Base-by-base conservation (phyloP, 208 protist species). In the Trypanosoma platydactyli region DNA sequence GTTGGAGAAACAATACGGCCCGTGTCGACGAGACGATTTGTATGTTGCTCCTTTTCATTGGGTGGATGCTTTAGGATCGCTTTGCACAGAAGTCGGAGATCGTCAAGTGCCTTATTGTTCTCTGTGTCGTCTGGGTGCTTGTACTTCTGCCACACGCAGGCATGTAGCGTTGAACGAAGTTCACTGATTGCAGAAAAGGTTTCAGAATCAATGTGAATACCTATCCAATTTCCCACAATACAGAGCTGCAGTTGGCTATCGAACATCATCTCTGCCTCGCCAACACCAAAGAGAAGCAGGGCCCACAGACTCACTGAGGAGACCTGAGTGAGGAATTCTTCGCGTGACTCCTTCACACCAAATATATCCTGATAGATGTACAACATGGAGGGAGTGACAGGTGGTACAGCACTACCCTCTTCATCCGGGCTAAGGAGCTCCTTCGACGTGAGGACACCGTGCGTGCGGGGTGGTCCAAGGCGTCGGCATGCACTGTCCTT, bases 361-460 rank as follows among this genome's bases (percentile, higher is more conserved):
- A 95, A 93, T 40, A 93, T 78, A 40, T 85, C 76, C 33, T 93
- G 73, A 59, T 83, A 95, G 6, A 93, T 82, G 68, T 91, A 95
- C 50, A 88, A 86, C 64, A 84, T 76, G 7, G 84, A 82, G 7
- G 86, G 89, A 40, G 64, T 40, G 0, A 73, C 20, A 40, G 40
- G 33, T 5, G 20, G 16, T 11, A 25, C 38, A 16, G 25, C 49
- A 40, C 18, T 27, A 38, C 1, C 18, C 6, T 41, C 20, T 25
- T 45, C 46, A 18, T 57, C 56, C 3, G 15, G 15, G 35, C 18
- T 20, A 52, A 72, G 67, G 7, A 80, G 49, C 50, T 87, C 79
- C 15, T 83, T 59, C 45, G 62, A 35, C 13, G 67, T 78, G 18
- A 66, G 62, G 16, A 66, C 51, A 15, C 40, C 71, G 29, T 79